These are phyloP conservation scores for Thraustochytrium striatum DNA, from an alignment of 352 stramenopile species.

Conservation along the genomic window DNA sequence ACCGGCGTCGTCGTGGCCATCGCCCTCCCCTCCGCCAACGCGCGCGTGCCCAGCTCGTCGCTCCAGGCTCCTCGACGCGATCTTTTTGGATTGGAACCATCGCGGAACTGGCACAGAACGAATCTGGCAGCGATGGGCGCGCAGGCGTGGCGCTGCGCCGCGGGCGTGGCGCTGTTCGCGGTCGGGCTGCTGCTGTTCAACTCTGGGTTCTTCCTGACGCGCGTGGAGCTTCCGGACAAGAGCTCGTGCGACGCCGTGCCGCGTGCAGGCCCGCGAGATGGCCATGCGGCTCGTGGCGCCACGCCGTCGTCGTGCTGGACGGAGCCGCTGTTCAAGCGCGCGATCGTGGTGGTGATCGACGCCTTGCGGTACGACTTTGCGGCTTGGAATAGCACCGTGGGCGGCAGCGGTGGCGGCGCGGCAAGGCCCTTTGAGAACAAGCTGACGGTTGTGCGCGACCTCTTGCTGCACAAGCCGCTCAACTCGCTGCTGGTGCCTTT, in stretches of 20 bases:
- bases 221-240: constrained; percentile 70
- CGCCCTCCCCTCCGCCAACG: too few relatives aligned
- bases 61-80: too few relatives aligned
- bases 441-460: constrained; percentile 70
- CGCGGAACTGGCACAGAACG: too few relatives aligned
- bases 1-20: too few relatives aligned
- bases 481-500: constrained; percentile 83
- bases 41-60: too few relatives aligned
- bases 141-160: background rate
- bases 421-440: constrained; percentile 61
- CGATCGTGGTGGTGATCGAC: constrained; percentile 92
- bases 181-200: constrained; percentile 71
- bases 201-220: constrained; percentile 78
- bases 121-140: background rate
- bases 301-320: constrained; percentile 64
- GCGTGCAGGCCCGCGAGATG: constrained; percentile 11
- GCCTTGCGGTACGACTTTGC: constrained; percentile 94
- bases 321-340: constrained; percentile 65
- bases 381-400: constrained; percentile 53
- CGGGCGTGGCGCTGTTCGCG: constrained; percentile 33
- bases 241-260: constrained; percentile 58
- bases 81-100: too few relatives aligned
- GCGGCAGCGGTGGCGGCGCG: too few relatives aligned
- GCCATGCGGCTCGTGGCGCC: background rate
- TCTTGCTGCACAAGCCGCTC: constrained; percentile 59